Conservation (phyloP, 140 eudicot genomes). For the Stevia rebaudiana region DNA sequence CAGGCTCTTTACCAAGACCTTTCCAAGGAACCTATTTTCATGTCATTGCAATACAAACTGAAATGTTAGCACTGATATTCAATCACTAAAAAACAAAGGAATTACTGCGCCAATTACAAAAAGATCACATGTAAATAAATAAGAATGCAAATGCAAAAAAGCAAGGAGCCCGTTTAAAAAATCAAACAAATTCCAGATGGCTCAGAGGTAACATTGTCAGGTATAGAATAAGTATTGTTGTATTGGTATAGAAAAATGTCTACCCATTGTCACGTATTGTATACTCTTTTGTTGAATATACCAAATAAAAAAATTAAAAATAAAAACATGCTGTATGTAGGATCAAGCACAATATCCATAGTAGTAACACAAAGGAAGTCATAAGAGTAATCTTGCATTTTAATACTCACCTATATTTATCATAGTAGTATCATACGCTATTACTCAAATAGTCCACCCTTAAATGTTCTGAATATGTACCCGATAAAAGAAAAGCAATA, state of each 20-base stretch:
- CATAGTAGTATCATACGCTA: background rate
- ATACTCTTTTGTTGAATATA: background rate
- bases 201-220: too few species aligned
- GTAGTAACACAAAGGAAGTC: too few species aligned
- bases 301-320: background rate
- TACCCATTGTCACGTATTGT: too few species aligned
- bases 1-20: constrained; percentile 98
- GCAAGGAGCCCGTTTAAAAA: background rate
- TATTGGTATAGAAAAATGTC: too few species aligned
- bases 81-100: background rate
- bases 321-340: too few species aligned
- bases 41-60: background rate
- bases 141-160: background rate
- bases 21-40: constrained; percentile 89
- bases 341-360: too few species aligned
- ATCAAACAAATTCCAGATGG: background rate
- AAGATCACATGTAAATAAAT: background rate
- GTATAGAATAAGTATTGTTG: too few species aligned
- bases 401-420: background rate
- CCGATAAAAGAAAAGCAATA: background rate
- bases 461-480: background rate
- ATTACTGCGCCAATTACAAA: background rate
- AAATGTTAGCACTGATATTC: background rate
- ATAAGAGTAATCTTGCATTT: background rate
- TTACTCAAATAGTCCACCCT: background rate